Base-by-base conservation (phyloP, 257 asterid species). In the Eustoma russellianum region DNA sequence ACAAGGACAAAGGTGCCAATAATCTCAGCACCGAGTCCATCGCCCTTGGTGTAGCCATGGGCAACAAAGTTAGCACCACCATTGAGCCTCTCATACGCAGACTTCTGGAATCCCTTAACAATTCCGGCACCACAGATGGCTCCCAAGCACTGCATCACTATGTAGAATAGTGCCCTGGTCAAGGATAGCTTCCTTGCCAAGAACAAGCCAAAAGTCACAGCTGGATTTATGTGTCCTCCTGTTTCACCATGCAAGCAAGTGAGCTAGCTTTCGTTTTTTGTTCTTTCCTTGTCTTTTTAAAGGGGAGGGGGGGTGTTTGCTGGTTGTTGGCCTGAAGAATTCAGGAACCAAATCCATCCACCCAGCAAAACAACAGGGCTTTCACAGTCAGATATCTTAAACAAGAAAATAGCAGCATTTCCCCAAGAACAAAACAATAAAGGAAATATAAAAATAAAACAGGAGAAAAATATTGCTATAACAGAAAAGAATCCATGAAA, bases 141-240 rank as follows among this genome's bases (percentile, higher is more conserved):
- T 28, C 93, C 88, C 11, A 83, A 75, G 70, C 87, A 79, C 63
- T 82, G 88, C 88, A 79, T 82, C 74, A 79, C 77, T 0, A 79
- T 72, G 79, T 79, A 82, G 76, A 77, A 79, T 8, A 82, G 0
- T 9, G 85, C 78, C 73, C 93, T 64, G 5, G 78, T 82, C 68
- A 82, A 51, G 33, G 92, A 82, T 8, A 82, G 74, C 67, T 82
- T 82, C 58, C 92, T 72, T 48, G 87, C 87, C 57, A 82, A 56
- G 76, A 79, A 79, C 74, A 82, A 52, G 2, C 92, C 92, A 28
- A 82, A 77, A 8, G 91, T 82, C 70, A 79, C 84, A 5, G 86
- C 86, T 41, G 86, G 91, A 48, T 82, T 79, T 19, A 82, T 82
- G 76, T 79, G 92, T 56, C 92, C 92, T 67, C 92, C 92, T 79